Evolutionary conservation across 2,329 filamentous ascomycete genomes (phyloP), one percentile per base, ranked within the genome.

Genomic region (Celoporthe dispersa): DNA sequence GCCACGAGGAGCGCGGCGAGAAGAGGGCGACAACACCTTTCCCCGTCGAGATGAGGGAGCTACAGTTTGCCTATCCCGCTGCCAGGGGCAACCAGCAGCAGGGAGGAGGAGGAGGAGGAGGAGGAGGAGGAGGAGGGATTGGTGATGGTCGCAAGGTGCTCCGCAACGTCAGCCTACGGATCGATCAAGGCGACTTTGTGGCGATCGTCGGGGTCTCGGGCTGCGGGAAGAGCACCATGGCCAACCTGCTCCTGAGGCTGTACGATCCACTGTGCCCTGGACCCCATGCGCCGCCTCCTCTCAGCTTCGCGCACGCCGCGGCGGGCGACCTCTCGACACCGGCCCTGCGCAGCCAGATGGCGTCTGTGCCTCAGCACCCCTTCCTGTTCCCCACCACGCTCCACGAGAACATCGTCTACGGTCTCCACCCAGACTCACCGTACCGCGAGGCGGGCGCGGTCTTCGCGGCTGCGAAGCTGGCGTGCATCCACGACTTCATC

Each of bases 191-290:
- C 31, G 88, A 87, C 4, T 92, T 88, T 73, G 90, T 90, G 0
- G 94, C 93, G 2, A 88, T 98, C 28, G 94, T 97, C 2, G 94
- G 95, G 0, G 82, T 87, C 0, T 97, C 94, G 0, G 95, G 96
- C 0, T 93, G 91, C n/a, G 95, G 96, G 0, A 98, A 99, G 81
- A 94, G 92, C 19, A 98, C 95, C 0, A 85, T 98, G 48, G 86
- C 91, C 0, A 88, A 91, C 0, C 81, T 98, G 0, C 83, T 98
- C 0, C 81, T 97, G 4, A 88, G 91, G 0, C 84, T 98, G 0
- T 94, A 96, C 74, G 73, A 79, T 1, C 84, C 86, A 0, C 41
- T 69, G 3, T 41, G 3, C 22, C n/a, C 31, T 37, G 16, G 28
- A n/a, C 31, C 31, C n/a, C 48, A 9, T 8, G 75, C 80, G 51